Conservation (phyloP, 2,329 filamentous ascomycete genomes). For the Aschersonia sp. region DNA sequence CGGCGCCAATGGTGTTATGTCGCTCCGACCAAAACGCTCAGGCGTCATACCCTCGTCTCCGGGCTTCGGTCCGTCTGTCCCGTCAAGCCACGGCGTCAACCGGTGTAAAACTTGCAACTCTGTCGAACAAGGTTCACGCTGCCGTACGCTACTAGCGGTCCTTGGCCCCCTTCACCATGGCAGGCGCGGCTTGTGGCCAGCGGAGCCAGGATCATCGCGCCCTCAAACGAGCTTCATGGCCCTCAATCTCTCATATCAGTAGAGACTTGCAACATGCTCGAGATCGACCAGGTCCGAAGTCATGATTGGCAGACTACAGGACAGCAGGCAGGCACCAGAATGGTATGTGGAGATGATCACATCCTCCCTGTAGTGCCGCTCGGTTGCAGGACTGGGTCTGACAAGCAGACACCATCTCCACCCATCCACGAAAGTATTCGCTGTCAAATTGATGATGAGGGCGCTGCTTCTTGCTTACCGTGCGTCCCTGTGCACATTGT, state of each 20-base stretch:
- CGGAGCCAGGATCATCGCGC: no score
- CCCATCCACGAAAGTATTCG: neutral
- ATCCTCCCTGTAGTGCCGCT: neutral
- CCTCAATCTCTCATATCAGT: no score
- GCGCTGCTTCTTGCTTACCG: neutral
- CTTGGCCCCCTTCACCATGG: neutral
- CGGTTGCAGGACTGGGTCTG: slow-evolving; percentile 1
- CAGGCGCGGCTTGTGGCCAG: neutral
- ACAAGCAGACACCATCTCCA: slow-evolving; percentile 1
- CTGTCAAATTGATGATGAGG: neutral
- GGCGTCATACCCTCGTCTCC: slow-evolving; percentile 1
- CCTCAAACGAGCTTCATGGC: no score
- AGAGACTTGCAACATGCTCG: no score
- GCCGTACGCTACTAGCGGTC: neutral
- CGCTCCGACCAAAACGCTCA: neutral
- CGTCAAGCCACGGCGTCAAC: neutral
- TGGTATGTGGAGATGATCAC: neutral
- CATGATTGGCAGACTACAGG: no score
- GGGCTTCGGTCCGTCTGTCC: slow-evolving; percentile 1
- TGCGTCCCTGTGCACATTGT: no score
- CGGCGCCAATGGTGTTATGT: neutral
- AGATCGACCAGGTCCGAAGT: no score
- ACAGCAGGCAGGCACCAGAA: no score
- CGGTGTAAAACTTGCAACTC: neutral
- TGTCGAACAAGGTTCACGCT: neutral